phyloP scores from a whole-genome alignment of 108 stramenopile species.

The Cyclotella distinguenda region DNA sequence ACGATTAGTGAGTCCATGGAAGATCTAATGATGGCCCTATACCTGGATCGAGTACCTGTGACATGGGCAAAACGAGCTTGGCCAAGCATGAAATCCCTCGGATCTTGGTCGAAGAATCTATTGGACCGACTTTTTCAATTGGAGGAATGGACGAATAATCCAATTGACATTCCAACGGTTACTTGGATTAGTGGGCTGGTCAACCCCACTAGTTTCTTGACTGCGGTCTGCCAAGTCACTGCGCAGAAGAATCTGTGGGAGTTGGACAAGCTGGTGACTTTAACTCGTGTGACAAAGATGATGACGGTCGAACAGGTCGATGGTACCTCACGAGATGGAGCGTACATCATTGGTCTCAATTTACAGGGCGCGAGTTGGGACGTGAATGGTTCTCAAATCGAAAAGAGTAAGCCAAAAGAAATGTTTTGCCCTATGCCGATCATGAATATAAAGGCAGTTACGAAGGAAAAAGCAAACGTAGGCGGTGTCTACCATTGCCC shows the following conservation, averaged over 20 bases:
- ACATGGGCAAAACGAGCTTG: constrained; percentile 82
- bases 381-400: constrained; percentile 45
- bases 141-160: constrained; percentile 87
- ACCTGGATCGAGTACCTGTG: constrained; percentile 73
- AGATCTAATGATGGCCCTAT: constrained; percentile 65
- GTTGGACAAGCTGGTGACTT: constrained; percentile 86
- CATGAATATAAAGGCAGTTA: constrained; percentile 79
- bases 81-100: constrained; percentile 71
- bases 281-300: constrained; percentile 85
- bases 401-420: constrained; percentile 84
- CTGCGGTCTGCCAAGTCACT: constrained; percentile 89
- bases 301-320: constrained; percentile 73
- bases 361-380: constrained; percentile 92
- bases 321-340: constrained; percentile 74
- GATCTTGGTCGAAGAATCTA: constrained; percentile 76
- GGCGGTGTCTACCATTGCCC: constrained; percentile 83
- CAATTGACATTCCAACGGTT: constrained; percentile 83
- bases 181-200: constrained; percentile 85
- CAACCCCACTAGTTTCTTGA: constrained; percentile 89
- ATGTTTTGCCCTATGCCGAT: constrained; percentile 88
- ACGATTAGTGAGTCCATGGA: constrained; percentile 93
- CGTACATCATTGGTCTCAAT: constrained; percentile 72
- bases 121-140: constrained; percentile 68
- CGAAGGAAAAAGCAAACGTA: constrained; percentile 77
- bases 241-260: constrained; percentile 85